phyloP scores from a whole-genome alignment of 2,329 filamentous ascomycete species.

The Fonsecaea pedrosoi region DNA sequence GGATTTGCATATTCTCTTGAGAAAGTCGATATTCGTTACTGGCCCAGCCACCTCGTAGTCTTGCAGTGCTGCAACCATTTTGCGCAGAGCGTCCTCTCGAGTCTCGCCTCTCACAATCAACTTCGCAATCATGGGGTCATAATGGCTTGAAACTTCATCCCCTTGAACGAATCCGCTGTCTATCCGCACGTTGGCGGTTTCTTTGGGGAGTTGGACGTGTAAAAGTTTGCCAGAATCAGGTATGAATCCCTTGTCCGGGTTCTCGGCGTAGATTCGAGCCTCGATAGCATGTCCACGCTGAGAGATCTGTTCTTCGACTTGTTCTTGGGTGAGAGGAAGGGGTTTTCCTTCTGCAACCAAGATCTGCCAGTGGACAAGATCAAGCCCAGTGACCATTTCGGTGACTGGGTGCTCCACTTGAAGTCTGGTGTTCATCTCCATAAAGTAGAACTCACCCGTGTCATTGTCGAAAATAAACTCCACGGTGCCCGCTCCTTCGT shows the following conservation, averaged over 20 bases:
- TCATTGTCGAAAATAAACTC: conserved; percentile 75
- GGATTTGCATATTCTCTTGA: conserved; percentile 84
- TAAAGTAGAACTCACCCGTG: conserved; percentile 70
- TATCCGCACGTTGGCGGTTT: conserved; percentile 75
- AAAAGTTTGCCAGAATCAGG: conserved; percentile 89
- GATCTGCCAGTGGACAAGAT: conserved; percentile 95
- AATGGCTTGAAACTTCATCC: conserved; percentile 90
- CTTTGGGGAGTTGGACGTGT: conserved; percentile 76
- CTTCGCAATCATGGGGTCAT: conserved; percentile 99
- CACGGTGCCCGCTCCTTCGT: conserved; percentile 71
- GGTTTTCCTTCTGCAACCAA: conserved; percentile 76
- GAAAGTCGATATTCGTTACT: conserved; percentile 94
- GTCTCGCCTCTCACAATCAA: conserved; percentile 86
- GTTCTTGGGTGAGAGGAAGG: conserved; percentile 69
- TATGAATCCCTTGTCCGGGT: conserved; percentile 87
- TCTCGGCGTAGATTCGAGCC: conserved; percentile 95
- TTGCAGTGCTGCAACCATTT: conserved; percentile 78
- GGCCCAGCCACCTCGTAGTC: conserved; percentile 92
- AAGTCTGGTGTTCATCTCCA: conserved; percentile 79
- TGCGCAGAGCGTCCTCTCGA: conserved; percentile 80
- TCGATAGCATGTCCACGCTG: conserved; percentile 86
- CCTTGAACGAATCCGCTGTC: conserved; percentile 92
- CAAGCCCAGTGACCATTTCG: conserved; percentile 76
- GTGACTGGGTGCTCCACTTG: conserved; percentile 98
- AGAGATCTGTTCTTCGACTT: conserved; percentile 73